Conservation (phyloP, 306 rosid species). For the Quercus bicolor region DNA sequence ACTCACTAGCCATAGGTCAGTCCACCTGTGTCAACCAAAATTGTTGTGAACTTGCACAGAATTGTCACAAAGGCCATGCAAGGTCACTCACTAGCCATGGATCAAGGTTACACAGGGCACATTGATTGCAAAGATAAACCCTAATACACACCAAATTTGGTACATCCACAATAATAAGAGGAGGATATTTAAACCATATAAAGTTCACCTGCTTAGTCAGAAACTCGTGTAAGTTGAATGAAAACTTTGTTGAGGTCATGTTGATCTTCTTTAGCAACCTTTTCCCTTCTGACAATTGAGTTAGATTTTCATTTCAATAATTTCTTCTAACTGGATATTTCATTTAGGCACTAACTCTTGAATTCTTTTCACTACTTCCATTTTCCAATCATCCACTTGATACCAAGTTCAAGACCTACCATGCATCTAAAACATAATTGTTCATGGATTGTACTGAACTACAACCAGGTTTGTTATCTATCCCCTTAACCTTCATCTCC, state of each 20-base stretch:
- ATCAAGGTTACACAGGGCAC: too few species aligned
- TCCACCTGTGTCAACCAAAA: too few species aligned
- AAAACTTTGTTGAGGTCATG: too few species aligned
- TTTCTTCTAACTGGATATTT: neutral
- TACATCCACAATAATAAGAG: too few species aligned
- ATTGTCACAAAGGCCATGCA: too few species aligned
- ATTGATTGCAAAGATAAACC: too few species aligned
- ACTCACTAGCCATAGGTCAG: too few species aligned
- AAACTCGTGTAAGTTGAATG: too few species aligned
- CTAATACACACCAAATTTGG: too few species aligned
- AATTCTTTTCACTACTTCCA: neutral
- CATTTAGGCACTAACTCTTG: neutral
- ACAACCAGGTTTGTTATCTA: conserved; percentile 51
- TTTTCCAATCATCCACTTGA: neutral
- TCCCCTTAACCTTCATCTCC: conserved; percentile 52
- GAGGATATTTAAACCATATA: too few species aligned
- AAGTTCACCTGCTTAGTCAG: too few species aligned
- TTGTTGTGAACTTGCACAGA: too few species aligned
- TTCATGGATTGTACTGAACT: conserved; percentile 55
- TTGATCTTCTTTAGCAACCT: neutral
- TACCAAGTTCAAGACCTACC: conserved; percentile 6
- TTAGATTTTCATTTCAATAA: neutral
- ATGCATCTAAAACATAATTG: conserved; percentile 4
- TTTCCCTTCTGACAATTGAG: neutral
- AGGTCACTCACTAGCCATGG: neutral